Base-by-base conservation (phyloP, 192 early-diverging fungal species). In the Mortierella alpina region DNA sequence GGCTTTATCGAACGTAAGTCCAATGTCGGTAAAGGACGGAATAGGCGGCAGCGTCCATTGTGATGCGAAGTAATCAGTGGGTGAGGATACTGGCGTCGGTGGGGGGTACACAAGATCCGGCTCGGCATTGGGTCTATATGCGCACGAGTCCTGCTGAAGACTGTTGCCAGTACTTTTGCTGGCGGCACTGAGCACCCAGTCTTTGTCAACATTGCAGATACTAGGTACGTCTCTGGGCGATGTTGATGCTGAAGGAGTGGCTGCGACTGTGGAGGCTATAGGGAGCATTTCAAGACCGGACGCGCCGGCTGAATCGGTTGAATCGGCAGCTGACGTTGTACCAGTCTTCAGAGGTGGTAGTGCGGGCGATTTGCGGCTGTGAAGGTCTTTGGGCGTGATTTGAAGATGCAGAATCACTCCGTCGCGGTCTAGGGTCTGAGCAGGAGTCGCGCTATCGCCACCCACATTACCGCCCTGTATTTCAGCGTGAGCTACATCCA, bases 11-110 rank as follows among this genome's bases (percentile, higher is more conserved):
- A 80, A 68, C 17, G 39, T 67, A 6, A 80, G 41, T 1, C 70
- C 77, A 41, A 80, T 71, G 47, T 80, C 77, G 15, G 77, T 53
- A 53, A 80, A 80, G 40, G 69, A 59, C 0, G 77, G 70, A 13
- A 80, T 80, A 0, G 77, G 77, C 3, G 77, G 77, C 8, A 80
- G 65, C 14, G 72, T 48, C 52, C 59, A 80, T 3, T 70, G 49
- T 20, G 77, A 40, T 9, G 59, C 14, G 13, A 71, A 66, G 15
- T 72, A 59, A 18, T 79, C 68, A 10, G 56, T 66, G 5, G 68
- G 50, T 9, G 68, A 70, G 11, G 75, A 60, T 39, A 48, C 48
- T n/a, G 47, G 31, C 15, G 68, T 66, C 4, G 68, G 60, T 18
- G 51, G n/a, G 11, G 62, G 54, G 45, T 51, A 59, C 12, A 50